These are phyloP conservation scores for Nakazawaea wyomingensis DNA, from an alignment of 805 yeast genomes.

Conservation along the genomic window DNA sequence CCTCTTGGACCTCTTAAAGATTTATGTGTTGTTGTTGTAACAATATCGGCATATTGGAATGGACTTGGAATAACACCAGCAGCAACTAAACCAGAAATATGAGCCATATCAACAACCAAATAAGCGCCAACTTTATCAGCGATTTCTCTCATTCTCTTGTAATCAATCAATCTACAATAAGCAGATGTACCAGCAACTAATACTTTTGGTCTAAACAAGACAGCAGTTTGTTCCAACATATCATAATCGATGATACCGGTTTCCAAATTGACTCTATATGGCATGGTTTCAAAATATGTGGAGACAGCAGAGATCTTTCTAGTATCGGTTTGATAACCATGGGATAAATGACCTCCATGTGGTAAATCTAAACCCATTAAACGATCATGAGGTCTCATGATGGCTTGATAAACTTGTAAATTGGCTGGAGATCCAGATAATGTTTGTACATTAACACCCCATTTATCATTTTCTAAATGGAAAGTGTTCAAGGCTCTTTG, in stretches of 20 bases:
- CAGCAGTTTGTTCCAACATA: slow-evolving; percentile 85
- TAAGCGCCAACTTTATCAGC: slow-evolving; percentile 98
- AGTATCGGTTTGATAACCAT: slow-evolving; percentile 94
- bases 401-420: slow-evolving; percentile 91
- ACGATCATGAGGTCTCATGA: slow-evolving; percentile 93
- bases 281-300: slow-evolving; percentile 97
- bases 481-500: slow-evolving; percentile 91
- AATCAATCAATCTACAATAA: slow-evolving; percentile 93
- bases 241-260: slow-evolving; percentile 97
- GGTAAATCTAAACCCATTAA: slow-evolving; percentile 98
- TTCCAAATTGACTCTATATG: slow-evolving; percentile 86
- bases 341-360: slow-evolving; percentile 98
- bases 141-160: slow-evolving; percentile 91
- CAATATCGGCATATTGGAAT: slow-evolving; percentile 94
- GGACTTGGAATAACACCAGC: slow-evolving; percentile 96
- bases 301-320: slow-evolving; percentile 94
- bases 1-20: slow-evolving; percentile 99
- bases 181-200: slow-evolving; percentile 98
- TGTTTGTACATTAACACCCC: slow-evolving; percentile 99
- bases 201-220: slow-evolving; percentile 91
- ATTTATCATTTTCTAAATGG: slow-evolving; percentile 66
- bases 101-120: slow-evolving; percentile 97
- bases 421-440: slow-evolving; percentile 98
- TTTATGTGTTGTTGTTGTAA: slow-evolving; percentile 98
- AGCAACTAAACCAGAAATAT: slow-evolving; percentile 91